Evolutionary conservation across 306 rosid genomes (phyloP).

Genomic region (Quercus ilex): DNA sequence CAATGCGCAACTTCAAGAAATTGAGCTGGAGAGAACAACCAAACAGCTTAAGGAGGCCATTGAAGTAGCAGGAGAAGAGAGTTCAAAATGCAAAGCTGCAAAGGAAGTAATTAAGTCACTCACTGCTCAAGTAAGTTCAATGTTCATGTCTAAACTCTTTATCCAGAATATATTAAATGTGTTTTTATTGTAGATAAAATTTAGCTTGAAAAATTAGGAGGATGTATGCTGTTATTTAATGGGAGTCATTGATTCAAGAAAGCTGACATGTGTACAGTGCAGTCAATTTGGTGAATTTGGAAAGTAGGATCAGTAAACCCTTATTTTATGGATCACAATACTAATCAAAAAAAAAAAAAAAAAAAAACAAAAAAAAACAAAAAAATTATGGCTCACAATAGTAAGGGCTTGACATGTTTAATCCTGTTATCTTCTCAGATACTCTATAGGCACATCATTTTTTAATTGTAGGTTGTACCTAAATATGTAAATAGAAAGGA

Average conservation of each 20-base stretch:
- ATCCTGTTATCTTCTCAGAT: not conserved
- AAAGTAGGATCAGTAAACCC: not conserved
- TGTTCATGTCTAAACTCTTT: constrained; percentile 3
- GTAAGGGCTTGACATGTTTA: not conserved
- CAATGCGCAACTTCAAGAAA: constrained; percentile 81
- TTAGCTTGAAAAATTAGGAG: not conserved
- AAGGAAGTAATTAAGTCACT: constrained; percentile 99
- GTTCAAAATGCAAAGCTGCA: constrained; percentile 92
- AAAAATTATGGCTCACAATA: not conserved
- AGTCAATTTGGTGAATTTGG: not conserved
- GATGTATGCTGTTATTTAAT: not conserved
- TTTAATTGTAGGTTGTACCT: not conserved
- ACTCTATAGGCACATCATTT: not conserved
- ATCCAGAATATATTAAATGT: not conserved
- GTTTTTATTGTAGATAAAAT: not conserved
- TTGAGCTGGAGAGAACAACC: constrained; percentile 86
- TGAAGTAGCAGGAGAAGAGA: constrained; percentile 86
- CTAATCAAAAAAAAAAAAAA: no score
- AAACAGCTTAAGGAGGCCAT: constrained; percentile 93
- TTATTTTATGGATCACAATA: not conserved
- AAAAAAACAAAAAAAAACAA: no score
- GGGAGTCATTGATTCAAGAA: not conserved
- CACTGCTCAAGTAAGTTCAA: constrained; percentile 79
- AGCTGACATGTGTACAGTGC: not conserved
- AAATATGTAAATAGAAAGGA: not conserved